Base-by-base conservation (phyloP, 352 stramenopile genomes). In the Phytophthora megakarya region DNA sequence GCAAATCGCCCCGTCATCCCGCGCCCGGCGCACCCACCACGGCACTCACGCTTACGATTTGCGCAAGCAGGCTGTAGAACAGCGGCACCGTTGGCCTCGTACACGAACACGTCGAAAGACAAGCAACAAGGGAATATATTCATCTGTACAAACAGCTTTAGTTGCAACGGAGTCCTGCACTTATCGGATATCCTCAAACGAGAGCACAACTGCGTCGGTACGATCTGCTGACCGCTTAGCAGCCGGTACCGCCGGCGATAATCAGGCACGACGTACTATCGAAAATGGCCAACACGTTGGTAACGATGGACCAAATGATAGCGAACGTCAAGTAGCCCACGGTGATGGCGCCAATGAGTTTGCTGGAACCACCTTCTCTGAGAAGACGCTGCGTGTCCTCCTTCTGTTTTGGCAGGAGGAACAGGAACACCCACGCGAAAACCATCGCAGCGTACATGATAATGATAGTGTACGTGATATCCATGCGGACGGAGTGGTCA, bases 341-440 rank as follows among this genome's bases (percentile, higher is more conserved):
- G 21, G 71, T 79, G 30, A 79, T 35, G 10, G 22, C 40, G 15
- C 73, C 73, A 30, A 78, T 63, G 26, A 66, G 16, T 40, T 66
- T 67, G 52, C 59, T 78, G 18, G 19, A 58, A 33, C 73, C 73
- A 18, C 73, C 73, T 9, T 50, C 65, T 26, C 56, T 52, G 0
- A 62, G 18, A 8, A 78, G 59, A n/a, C 59, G 38, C 33, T 73
- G 67, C 18, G 60, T 74, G 21, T 54, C 65, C 19, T 63, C 58
- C 62, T 78, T 78, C 46, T 81, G 73, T 12, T 25, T 26, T 3
- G 73, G 73, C 10, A 81, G 51, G 52, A 77, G 47, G 21, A 67
- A 21, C 19, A 84, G 44, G 32, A 72, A 73, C 4, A 67, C 35
- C 40, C 76, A 67, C 25, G 63, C 61, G 45, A 67, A 59, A n/a